phyloP scores from a whole-genome alignment of 1,284 basidiomycete species.

The Boletellus deceptivus region DNA sequence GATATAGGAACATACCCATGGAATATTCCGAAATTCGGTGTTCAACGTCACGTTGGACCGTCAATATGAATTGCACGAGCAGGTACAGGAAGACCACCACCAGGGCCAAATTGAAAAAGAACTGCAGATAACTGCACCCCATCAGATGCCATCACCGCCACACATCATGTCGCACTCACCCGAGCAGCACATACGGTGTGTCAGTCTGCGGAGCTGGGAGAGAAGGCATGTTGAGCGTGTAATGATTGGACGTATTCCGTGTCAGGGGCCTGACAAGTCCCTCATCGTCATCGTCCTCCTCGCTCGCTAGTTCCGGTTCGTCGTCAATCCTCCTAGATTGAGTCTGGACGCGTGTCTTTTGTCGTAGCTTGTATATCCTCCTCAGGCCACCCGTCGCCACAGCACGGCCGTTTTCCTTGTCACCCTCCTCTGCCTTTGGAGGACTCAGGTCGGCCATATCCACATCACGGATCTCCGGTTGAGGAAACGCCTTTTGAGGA shows the following conservation, averaged over 20 bases:
- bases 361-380: conserved; percentile 64
- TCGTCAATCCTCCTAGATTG: conserved; percentile 32
- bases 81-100: conserved; percentile 85
- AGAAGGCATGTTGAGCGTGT: conserved; percentile 74
- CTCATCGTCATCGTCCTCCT: conserved; percentile 39
- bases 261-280: conserved; percentile 40
- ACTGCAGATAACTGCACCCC: conserved; percentile 78
- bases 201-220: conserved; percentile 55
- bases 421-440: conserved; percentile 42
- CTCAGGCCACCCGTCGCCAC: conserved; percentile 69
- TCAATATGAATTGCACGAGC: conserved; percentile 81
- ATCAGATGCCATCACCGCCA: conserved; percentile 12
- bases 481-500: conserved; percentile 57
- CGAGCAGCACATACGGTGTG: conserved; percentile 72
- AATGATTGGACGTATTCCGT: conserved; percentile 70
- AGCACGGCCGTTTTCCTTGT: conserved; percentile 42
- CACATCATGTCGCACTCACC: conserved; percentile 45
- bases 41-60: conserved; percentile 87
- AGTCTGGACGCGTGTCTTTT: conserved; percentile 42
- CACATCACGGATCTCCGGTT: conserved; percentile 58
- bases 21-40: conserved; percentile 88
- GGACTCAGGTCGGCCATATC: conserved; percentile 73
- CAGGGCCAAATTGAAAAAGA: conserved; percentile 91
- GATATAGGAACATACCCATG: conserved; percentile 58
- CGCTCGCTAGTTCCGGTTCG: conserved; percentile 44